Base-by-base conservation (phyloP, 2,329 filamentous ascomycete species). In the Trematosphaeria pertusa region DNA sequence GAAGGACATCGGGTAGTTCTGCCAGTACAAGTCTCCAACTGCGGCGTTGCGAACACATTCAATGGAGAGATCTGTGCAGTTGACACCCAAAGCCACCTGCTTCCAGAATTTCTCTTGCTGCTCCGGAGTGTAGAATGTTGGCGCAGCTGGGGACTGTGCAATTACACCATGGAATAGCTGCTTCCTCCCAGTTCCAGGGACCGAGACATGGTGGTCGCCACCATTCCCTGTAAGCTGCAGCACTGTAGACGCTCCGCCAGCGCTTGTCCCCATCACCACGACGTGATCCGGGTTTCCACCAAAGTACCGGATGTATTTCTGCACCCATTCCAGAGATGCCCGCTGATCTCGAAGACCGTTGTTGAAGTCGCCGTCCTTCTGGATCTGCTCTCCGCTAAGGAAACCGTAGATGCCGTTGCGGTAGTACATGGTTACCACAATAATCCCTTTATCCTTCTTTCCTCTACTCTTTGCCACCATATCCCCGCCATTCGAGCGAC, bases 271-370 rank as follows among this genome's bases (percentile, higher is more conserved):
- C 36, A 76, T 75, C 4, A 77, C 67, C n/a, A 77, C 73, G 2
- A 78, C 71, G 40, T 74, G 75, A 26, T 76, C 64, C 3, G 75
- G 73, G 49, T 78, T 70, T 18, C 75, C 75, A 2, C 75, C 75
- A 43, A 78, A 78, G 24, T 72, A 75, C 48, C 55, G 59, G 46
- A 75, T 73, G 48, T 75, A 74, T 36, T 72, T 70, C 49, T 69
- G 70, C 6, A 75, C 56, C 72, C 72, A 75, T 18, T 72, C 64
- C n/a, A 75, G 56, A 11, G 71, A 65, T 14, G 69, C 70, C 20
- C 72, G 62, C 48, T 72, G 69, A 33, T 75, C 72, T 15, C 71
- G 59, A 19, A 75, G 63, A 39, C 62, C 65, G 4, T 56, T 64
- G 44, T 69, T 69, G 48, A 64, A 73, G 61, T 66, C 69, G 35